These are phyloP conservation scores for Botryosphaeria agaves DNA, from an alignment of 2,329 filamentous ascomycete species.

Conservation along the genomic window DNA sequence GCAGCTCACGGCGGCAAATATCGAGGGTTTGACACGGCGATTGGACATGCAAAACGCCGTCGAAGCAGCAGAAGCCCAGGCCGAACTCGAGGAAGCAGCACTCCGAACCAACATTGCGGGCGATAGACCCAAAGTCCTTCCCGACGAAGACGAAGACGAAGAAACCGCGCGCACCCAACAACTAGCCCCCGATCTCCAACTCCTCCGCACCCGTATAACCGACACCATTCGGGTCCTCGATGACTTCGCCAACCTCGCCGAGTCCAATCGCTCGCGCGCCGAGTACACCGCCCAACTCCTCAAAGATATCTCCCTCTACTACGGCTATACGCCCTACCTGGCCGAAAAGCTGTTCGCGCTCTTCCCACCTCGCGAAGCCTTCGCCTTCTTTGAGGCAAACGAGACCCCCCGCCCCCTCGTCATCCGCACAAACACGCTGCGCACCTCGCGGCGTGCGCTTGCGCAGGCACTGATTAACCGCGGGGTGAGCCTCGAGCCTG, in stretches of 20 bases:
- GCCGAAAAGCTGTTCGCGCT: constrained; percentile 90
- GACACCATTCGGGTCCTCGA: constrained; percentile 86
- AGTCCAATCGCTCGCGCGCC: constrained; percentile 63
- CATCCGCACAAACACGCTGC: constrained; percentile 90
- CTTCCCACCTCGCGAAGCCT: constrained; percentile 83
- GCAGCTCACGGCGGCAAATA: constrained; percentile 86
- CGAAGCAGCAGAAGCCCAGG: constrained; percentile 67
- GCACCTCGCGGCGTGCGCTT: constrained; percentile 58
- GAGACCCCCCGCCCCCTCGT: constrained; percentile 86
- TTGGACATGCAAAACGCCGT: constrained; percentile 61
- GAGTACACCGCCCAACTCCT: constrained; percentile 80
- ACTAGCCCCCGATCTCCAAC: constrained; percentile 75
- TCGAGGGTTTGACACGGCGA: constrained; percentile 75
- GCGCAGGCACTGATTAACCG: constrained; percentile 91
- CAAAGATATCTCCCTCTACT: constrained; percentile 89
- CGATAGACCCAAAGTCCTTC: constrained; percentile 50
- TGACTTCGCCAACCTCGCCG: constrained; percentile 66
- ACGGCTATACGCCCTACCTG: constrained; percentile 88
- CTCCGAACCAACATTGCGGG: constrained; percentile 87
- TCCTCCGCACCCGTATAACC: constrained; percentile 75
- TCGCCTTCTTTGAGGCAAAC: constrained; percentile 98
- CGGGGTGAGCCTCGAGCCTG: constrained; percentile 86
- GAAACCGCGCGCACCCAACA: constrained; percentile 41
- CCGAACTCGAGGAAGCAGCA: constrained; percentile 69
- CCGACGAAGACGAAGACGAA: constrained; percentile 42